phyloP scores from a whole-genome alignment of 805 yeast species.

The Candida dajiaensis region DNA sequence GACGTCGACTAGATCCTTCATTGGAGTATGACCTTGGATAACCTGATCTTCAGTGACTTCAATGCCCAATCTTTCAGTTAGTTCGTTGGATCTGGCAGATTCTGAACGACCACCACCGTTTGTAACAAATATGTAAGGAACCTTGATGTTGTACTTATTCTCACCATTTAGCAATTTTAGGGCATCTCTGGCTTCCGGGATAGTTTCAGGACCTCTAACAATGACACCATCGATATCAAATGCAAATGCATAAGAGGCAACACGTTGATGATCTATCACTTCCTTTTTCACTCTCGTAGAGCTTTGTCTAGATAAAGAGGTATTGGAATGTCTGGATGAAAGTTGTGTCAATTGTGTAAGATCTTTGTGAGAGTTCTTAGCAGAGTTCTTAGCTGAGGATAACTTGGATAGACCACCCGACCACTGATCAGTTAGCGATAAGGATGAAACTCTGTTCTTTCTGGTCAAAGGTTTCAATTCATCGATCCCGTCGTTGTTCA shows the following conservation, averaged over 20 bases:
- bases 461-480: slow-evolving; percentile 55
- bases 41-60: slow-evolving; percentile 71
- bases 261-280: slow-evolving; percentile 62
- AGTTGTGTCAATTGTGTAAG: slow-evolving; percentile 24
- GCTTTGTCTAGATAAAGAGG: slow-evolving; percentile 5
- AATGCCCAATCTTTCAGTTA: slow-evolving; percentile 53
- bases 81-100: slow-evolving; percentile 62
- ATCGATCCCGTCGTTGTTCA: slow-evolving; percentile 72
- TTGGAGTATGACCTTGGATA: slow-evolving; percentile 92
- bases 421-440: slow-evolving; percentile 73
- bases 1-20: slow-evolving; percentile 68
- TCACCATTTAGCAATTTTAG: slow-evolving; percentile 68
- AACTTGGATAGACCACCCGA: slow-evolving; percentile 30
- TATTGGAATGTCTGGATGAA: slow-evolving; percentile 4
- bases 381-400: slow-evolving; percentile 21
- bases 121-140: slow-evolving; percentile 81
- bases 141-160: slow-evolving; percentile 69
- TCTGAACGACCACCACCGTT: slow-evolving; percentile 93
- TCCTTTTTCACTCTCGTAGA: slow-evolving; percentile 37
- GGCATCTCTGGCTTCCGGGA: slow-evolving; percentile 76
- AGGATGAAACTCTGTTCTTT: slow-evolving; percentile 57
- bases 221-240: slow-evolving; percentile 93
- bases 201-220: slow-evolving; percentile 76
- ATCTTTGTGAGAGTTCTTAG: slow-evolving; percentile 23
- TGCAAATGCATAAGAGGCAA: slow-evolving; percentile 83